Percentiles rank a stretch among this genome's conserved stretches.
Evolutionary conservation across 2,329 filamentous ascomycete genomes (phyloP).

Genomic region (Hypoxylon sp.): DNA sequence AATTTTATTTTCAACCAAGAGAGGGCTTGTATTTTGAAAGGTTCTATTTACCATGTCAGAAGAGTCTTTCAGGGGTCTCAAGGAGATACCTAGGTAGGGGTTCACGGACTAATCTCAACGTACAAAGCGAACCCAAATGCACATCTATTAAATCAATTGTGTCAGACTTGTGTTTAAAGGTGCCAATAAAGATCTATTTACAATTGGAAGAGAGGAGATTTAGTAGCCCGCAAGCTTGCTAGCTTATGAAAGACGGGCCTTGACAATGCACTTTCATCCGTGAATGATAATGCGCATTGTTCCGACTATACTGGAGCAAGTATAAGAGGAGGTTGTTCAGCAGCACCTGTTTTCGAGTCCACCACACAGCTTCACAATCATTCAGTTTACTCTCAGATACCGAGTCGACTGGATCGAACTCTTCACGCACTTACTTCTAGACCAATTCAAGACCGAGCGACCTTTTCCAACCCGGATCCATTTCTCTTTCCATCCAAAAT

Average conservation of each 20-base stretch:
- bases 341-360: neutral
- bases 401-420: conserved; percentile 11
- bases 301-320: neutral
- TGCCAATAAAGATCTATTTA: neutral
- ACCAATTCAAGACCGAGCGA: conserved; percentile 3
- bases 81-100: neutral
- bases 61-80: neutral
- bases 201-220: neutral
- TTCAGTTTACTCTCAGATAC: conserved; percentile 24
- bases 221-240: neutral
- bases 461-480: neutral
- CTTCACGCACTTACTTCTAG: conserved; percentile 27
- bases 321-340: conserved; percentile 19
- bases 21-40: neutral
- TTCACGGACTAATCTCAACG: neutral
- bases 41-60: neutral
- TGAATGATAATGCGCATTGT: conserved; percentile 21
- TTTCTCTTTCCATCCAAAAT: conserved; percentile 31
- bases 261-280: conserved; percentile 13
- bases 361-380: conserved; percentile 23
- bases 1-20: no score
- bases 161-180: neutral
- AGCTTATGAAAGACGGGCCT: neutral
- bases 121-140: neutral
- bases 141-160: neutral